Conservation (phyloP, 345 rosid species). For the Eucalyptus guilfoylei region DNA sequence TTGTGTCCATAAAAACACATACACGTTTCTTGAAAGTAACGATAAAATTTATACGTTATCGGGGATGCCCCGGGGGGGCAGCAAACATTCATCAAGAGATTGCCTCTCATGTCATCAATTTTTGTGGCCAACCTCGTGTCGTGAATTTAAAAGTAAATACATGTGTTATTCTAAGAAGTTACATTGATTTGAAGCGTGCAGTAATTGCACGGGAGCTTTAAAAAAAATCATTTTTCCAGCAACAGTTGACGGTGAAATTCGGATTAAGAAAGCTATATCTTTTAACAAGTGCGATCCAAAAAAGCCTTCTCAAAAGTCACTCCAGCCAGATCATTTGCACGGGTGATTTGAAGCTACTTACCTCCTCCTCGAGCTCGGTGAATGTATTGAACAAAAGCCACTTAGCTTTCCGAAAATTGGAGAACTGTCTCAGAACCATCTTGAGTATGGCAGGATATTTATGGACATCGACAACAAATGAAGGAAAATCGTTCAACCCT, state of each 20-base stretch:
- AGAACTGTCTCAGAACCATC: conserved; percentile 6
- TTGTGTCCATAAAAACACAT: background rate
- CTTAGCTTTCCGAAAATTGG: conserved; percentile 15
- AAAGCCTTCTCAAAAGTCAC: background rate
- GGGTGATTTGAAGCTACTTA: conserved; percentile 24
- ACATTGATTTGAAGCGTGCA: background rate
- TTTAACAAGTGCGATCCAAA: background rate
- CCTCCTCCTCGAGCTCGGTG: conserved; percentile 34
- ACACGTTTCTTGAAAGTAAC: background rate
- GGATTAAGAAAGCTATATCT: background rate
- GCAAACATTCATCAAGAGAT: background rate
- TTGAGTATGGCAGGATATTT: background rate
- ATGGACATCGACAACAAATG: conserved; percentile 8
- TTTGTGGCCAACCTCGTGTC: background rate
- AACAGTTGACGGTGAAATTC: background rate
- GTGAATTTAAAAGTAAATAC: background rate
- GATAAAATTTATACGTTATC: background rate
- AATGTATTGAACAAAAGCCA: conserved; percentile 37
- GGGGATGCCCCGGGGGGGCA: too few species aligned
- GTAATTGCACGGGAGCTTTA: background rate
- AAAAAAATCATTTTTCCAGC: background rate
- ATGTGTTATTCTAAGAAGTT: background rate
- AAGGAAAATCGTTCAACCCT: conserved; percentile 25
- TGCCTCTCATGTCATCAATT: background rate
- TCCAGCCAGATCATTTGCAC: background rate